A percentile compares a stretch with the other conserved stretches of the same genome.
Conservation (phyloP, 1,284 basidiomycete genomes). For the Pyrrhoderma noxium region DNA sequence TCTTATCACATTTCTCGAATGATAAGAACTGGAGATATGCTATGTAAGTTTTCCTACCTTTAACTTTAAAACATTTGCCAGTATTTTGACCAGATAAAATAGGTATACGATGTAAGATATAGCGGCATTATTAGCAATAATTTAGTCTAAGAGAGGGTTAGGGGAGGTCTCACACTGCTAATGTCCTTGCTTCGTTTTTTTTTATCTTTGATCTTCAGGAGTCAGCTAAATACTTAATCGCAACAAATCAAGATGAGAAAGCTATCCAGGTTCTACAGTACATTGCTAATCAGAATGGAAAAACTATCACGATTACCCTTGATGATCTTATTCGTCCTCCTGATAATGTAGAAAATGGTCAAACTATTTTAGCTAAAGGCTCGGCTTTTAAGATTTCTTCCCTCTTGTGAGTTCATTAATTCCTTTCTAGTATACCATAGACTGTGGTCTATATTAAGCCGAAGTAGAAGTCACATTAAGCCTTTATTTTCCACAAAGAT, state of each 20-base stretch:
- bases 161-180: conserved; percentile 39
- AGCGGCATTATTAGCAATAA: neutral
- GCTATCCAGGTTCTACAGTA: conserved; percentile 44
- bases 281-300: conserved; percentile 49
- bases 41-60: conserved; percentile 34
- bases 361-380: conserved; percentile 27
- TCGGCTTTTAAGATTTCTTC: conserved; percentile 33
- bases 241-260: conserved; percentile 48
- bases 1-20: conserved; percentile 40
- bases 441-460: no score
- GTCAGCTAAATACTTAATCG: conserved; percentile 53
- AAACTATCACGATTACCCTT: conserved; percentile 35
- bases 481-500: conserved; percentile 45
- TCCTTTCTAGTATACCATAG: neutral
- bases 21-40: conserved; percentile 60
- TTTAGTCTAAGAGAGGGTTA: conserved; percentile 18
- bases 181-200: conserved; percentile 40
- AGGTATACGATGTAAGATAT: conserved; percentile 35
- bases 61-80: conserved; percentile 11
- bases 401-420: conserved; percentile 28
- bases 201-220: conserved; percentile 46
- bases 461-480: conserved; percentile 36
- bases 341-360: no score
- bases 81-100: neutral
- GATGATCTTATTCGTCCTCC: conserved; percentile 40